Percentiles rank a stretch among this genome's conserved stretches.
Evolutionary conservation across 352 stramenopile genomes (phyloP).

Genomic region (Pythium aquatile): DNA sequence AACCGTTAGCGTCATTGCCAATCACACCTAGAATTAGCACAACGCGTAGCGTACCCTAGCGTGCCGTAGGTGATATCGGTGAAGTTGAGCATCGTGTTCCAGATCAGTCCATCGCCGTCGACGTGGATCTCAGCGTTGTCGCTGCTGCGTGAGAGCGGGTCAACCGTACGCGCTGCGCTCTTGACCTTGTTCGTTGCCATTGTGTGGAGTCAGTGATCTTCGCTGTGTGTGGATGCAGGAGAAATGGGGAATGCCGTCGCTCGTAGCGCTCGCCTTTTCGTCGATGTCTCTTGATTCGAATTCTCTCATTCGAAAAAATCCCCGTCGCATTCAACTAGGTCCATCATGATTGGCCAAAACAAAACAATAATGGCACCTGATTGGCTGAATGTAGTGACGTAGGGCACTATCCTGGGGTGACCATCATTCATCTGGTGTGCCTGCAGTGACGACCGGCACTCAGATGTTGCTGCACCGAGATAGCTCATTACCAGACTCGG

Average conservation of each 20-base stretch:
- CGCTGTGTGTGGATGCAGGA: neutral
- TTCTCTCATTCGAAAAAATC: neutral
- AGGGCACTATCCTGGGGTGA: neutral
- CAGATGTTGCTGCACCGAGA: neutral
- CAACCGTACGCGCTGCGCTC: slow-evolving; percentile 21
- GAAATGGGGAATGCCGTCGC: slow-evolving; percentile 7
- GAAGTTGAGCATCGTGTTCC: slow-evolving; percentile 65
- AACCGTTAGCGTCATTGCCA: too few relatives aligned
- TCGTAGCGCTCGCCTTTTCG: too few relatives aligned
- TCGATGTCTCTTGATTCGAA: neutral
- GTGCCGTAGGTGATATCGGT: slow-evolving; percentile 57
- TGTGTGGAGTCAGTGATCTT: neutral
- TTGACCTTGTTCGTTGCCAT: slow-evolving; percentile 13
- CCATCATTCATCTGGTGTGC: neutral
- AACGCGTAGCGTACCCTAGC: slow-evolving; percentile 31
- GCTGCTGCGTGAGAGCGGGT: slow-evolving; percentile 16
- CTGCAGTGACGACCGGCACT: neutral
- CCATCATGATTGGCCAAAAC: neutral
- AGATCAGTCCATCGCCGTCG: slow-evolving; percentile 47
- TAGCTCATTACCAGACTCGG: neutral
- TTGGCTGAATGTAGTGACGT: neutral
- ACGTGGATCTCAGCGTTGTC: slow-evolving; percentile 12
- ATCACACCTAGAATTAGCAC: too few relatives aligned
- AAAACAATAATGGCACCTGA: neutral
- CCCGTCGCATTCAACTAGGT: neutral